Conservation (phyloP, 108 stramenopile genomes). For the Cylindrotheca fusiformis region DNA sequence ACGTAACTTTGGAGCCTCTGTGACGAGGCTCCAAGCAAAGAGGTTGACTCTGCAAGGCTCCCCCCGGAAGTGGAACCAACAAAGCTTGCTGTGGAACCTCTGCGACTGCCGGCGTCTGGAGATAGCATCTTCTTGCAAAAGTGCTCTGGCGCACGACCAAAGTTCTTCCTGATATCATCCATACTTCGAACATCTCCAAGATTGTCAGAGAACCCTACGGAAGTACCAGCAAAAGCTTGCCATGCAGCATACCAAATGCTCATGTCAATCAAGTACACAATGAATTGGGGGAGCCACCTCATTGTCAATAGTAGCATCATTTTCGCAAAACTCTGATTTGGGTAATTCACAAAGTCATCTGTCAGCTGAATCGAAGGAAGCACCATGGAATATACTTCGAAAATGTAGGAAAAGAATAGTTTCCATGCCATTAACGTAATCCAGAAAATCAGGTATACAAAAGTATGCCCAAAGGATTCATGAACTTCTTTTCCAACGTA, state of each 20-base stretch:
- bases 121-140: conserved; percentile 92
- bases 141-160: conserved; percentile 83
- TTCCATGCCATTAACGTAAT: conserved; percentile 87
- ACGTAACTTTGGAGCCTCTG: conserved; percentile 84
- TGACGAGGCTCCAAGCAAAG: conserved; percentile 67
- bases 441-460: conserved; percentile 90
- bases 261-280: conserved; percentile 96
- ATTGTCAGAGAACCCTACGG: conserved; percentile 89
- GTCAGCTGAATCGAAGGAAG: conserved; percentile 89
- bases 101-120: conserved; percentile 83
- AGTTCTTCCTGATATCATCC: conserved; percentile 87
- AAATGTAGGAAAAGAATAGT: conserved; percentile 93
- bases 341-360: conserved; percentile 96
- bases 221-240: conserved; percentile 93
- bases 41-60: conserved; percentile 59
- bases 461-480: conserved; percentile 77
- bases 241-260: conserved; percentile 96
- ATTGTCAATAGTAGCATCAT: conserved; percentile 77
- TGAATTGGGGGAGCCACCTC: conserved; percentile 93
- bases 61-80: conserved; percentile 39
- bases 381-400: conserved; percentile 93
- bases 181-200: conserved; percentile 88
- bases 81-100: conserved; percentile 81
- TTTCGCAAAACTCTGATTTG: conserved; percentile 81
- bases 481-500: conserved; percentile 94